Evolutionary conservation across 106 monocot genomes (phyloP).

Genomic region (Platanthera guangdongensis): DNA sequence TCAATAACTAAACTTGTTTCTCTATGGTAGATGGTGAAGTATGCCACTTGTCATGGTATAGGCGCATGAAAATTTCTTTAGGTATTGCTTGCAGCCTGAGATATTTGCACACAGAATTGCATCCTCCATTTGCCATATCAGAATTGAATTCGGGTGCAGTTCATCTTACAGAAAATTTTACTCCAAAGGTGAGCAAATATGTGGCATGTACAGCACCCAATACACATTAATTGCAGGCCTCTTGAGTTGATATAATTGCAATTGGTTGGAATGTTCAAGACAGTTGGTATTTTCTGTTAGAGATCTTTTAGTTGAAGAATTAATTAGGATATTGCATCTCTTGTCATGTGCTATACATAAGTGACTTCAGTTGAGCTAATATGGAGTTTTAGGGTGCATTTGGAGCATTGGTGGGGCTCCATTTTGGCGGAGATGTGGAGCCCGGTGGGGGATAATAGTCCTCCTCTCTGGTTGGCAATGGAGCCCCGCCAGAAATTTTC

Average conservation of each 20-base stretch:
- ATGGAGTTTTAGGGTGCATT: too few relatives aligned
- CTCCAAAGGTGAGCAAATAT: conserved; percentile 66
- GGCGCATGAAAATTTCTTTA: conserved; percentile 77
- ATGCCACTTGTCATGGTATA: conserved; percentile 72
- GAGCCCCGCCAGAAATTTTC: too few relatives aligned
- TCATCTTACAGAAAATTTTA: conserved; percentile 91
- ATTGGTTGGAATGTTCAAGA: background rate
- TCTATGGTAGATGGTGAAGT: conserved; percentile 60
- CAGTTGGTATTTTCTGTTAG: background rate
- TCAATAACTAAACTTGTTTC: background rate
- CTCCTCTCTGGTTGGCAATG: too few relatives aligned
- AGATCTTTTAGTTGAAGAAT: too few relatives aligned
- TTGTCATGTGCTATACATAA: too few relatives aligned
- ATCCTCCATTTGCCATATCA: conserved; percentile 71
- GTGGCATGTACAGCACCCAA: background rate
- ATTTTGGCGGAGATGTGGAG: too few relatives aligned
- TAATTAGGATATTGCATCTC: too few relatives aligned
- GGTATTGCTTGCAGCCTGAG: conserved; percentile 73
- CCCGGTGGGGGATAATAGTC: too few relatives aligned
- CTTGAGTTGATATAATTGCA: background rate
- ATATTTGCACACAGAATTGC: conserved; percentile 82
- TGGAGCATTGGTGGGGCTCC: too few relatives aligned
- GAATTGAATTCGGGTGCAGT: conserved; percentile 67
- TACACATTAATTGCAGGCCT: background rate
- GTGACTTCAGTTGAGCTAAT: too few relatives aligned